These are phyloP conservation scores for Oryza rufipogon DNA, from an alignment of 176 grass and related monocot genomes.

Conservation along the genomic window DNA sequence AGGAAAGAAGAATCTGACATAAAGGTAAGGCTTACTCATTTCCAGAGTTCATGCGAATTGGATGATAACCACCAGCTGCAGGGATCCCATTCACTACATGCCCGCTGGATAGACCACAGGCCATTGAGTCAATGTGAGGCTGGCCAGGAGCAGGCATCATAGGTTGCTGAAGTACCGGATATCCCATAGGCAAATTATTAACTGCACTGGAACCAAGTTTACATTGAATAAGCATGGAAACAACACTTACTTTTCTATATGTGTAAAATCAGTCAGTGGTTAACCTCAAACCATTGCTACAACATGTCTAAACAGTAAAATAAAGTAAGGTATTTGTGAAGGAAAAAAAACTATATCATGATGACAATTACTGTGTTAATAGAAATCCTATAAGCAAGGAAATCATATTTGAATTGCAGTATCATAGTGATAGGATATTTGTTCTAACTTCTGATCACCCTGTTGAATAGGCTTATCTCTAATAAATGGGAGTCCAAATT, in stretches of 20 bases:
- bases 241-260: slow-evolving; percentile 1
- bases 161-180: slow-evolving; percentile 91
- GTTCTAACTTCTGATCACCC: background rate
- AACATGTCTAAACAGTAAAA: slow-evolving; percentile 10
- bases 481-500: background rate
- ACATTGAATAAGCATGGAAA: slow-evolving; percentile 57
- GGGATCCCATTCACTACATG: slow-evolving; percentile 93
- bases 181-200: slow-evolving; percentile 93
- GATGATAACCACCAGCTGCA: slow-evolving; percentile 78
- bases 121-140: slow-evolving; percentile 73
- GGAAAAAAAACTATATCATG: slow-evolving; percentile 13
- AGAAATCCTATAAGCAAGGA: slow-evolving; percentile 13
- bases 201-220: slow-evolving; percentile 76
- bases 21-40: slow-evolving; percentile 76
- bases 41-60: slow-evolving; percentile 81
- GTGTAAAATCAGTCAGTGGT: slow-evolving; percentile 24
- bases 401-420: slow-evolving; percentile 10
- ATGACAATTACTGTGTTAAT: background rate
- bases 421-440: slow-evolving; percentile 6
- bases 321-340: slow-evolving; percentile 12
- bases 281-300: background rate
- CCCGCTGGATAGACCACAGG: slow-evolving; percentile 71
- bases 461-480: background rate
- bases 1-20: slow-evolving; percentile 28
- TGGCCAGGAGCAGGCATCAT: slow-evolving; percentile 69